A percentile compares a stretch with the other conserved stretches of the same genome.
Conservation (phyloP, 2,329 filamentous ascomycete genomes). For the Pyrenochaeta sp. region DNA sequence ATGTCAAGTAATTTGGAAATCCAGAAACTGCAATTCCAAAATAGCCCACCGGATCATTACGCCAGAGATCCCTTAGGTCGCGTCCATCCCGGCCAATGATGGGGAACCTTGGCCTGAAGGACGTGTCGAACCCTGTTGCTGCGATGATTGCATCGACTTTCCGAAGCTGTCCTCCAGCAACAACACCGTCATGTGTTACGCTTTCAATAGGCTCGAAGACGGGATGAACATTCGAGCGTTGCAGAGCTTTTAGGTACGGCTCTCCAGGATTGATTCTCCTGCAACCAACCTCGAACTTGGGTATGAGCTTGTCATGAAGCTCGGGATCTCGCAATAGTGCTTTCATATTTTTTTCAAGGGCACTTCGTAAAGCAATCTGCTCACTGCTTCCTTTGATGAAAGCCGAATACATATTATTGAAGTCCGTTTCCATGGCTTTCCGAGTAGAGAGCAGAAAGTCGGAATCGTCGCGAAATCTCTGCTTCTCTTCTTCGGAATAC, state of each 20-base stretch:
- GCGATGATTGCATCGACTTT: conserved; percentile 11
- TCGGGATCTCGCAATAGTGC: background rate
- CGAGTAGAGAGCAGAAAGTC: conserved; percentile 1
- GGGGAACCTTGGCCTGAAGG: conserved; percentile 10
- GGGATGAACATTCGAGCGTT: background rate
- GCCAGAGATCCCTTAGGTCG: conserved; percentile 10
- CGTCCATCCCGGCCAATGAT: conserved; percentile 6
- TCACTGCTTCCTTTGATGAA: background rate
- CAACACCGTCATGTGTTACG: background rate
- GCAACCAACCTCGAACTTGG: background rate
- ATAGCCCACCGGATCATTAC: conserved; percentile 9
- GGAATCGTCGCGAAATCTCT: background rate
- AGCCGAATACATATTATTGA: background rate
- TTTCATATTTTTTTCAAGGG: conserved; percentile 1
- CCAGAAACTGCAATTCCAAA: conserved; percentile 11
- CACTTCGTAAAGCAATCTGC: background rate
- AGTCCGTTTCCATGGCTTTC: conserved; percentile 1
- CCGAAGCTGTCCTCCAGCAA: background rate
- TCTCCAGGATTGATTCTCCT: background rate
- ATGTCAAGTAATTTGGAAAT: conserved; percentile 15
- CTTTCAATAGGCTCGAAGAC: background rate
- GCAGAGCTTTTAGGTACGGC: background rate
- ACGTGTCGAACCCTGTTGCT: conserved; percentile 15
- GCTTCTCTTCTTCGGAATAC: conserved; percentile 1
- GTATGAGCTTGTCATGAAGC: background rate